Percentiles rank a stretch among this genome's conserved stretches.
These are phyloP conservation scores for Apiospora hydei DNA, from an alignment of 2,329 filamentous ascomycete species.

Conservation along the genomic window DNA sequence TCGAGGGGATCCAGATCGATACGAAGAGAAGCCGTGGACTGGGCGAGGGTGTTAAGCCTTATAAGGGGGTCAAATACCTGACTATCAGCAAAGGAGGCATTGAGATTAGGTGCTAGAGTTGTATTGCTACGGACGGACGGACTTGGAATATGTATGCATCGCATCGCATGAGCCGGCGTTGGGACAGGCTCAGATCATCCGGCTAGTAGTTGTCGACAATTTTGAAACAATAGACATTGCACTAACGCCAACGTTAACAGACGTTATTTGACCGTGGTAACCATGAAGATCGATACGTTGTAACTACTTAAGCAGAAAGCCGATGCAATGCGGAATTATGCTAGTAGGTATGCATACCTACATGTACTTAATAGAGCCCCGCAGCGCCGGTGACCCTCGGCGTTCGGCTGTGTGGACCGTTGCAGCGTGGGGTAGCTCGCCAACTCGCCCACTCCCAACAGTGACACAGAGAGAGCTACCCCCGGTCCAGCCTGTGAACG, in stretches of 20 bases:
- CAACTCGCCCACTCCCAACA: not conserved
- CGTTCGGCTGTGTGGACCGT: constrained; percentile 1
- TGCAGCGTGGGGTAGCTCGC: constrained; percentile 17
- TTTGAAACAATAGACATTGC: constrained; percentile 11
- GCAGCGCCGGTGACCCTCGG: constrained; percentile 1
- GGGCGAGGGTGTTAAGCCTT: constrained; percentile 88
- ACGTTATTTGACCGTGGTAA: not conserved
- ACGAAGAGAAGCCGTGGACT: constrained; percentile 84
- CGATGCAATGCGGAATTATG: not conserved
- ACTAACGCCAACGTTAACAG: not conserved
- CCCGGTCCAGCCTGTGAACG: not conserved
- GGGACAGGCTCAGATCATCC: constrained; percentile 20
- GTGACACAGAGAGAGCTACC: not conserved
- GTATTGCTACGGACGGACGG: not conserved
- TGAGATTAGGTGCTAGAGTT: constrained; percentile 64
- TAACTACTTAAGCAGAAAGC: not conserved
- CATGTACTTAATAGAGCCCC: not conserved
- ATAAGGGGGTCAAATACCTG: constrained; percentile 98
- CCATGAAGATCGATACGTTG: not conserved
- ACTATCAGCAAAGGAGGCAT: constrained; percentile 74
- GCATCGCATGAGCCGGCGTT: constrained; percentile 32
- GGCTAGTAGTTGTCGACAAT: not conserved
- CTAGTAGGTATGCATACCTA: not conserved
- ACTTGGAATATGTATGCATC: constrained; percentile 23
- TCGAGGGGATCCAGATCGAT: constrained; percentile 73